phyloP scores from a whole-genome alignment of 345 rosid genomes.

The Fremontodendron californicum region DNA sequence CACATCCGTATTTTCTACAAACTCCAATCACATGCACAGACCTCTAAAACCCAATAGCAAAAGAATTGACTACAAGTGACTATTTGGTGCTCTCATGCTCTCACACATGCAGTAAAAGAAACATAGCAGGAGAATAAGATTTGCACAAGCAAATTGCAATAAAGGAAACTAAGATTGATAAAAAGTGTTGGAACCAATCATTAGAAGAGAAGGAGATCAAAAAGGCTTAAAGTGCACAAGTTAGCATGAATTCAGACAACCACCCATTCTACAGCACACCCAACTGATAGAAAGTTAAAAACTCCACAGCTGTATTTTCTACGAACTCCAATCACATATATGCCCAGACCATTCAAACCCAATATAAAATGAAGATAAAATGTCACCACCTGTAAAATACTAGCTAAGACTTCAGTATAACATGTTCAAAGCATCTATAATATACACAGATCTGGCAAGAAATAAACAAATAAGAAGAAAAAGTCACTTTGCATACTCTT shows the following conservation, averaged over 20 bases:
- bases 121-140: neutral
- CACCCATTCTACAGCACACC: neutral
- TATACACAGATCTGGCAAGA: neutral
- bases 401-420: neutral
- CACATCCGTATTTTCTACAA: neutral
- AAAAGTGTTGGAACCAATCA: neutral
- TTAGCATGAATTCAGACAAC: neutral
- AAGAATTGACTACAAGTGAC: neutral
- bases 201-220: neutral
- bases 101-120: neutral
- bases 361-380: neutral
- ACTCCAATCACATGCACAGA: neutral
- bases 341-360: neutral
- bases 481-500: conserved; percentile 42
- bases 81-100: neutral
- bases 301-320: neutral
- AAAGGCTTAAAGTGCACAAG: neutral
- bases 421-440: neutral
- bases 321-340: neutral
- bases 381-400: neutral
- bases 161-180: neutral
- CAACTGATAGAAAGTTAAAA: neutral
- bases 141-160: neutral
- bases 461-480: conserved; percentile 12
- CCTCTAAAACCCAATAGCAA: neutral